These are phyloP conservation scores for Salix exigua DNA, from an alignment of 345 rosid species.

Conservation along the genomic window DNA sequence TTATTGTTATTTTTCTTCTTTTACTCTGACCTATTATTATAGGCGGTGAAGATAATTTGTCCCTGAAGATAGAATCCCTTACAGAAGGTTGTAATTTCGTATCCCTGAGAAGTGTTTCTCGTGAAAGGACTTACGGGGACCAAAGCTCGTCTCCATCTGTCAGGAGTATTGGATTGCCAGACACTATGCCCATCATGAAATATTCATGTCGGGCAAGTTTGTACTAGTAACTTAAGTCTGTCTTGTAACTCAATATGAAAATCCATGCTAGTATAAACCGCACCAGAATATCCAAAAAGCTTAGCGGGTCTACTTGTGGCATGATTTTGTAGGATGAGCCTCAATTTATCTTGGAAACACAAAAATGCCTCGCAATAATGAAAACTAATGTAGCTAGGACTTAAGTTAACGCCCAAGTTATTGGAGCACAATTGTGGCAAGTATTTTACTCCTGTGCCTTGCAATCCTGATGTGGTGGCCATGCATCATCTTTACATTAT, in stretches of 20 bases:
- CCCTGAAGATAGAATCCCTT: constrained; percentile 43
- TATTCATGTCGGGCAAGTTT: constrained; percentile 55
- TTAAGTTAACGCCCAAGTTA: neutral
- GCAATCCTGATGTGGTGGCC: neutral
- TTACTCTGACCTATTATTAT: neutral
- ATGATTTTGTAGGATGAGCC: neutral
- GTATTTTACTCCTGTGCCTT: neutral
- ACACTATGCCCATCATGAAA: constrained; percentile 21
- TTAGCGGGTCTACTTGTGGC: neutral
- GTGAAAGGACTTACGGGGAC: constrained; percentile 19
- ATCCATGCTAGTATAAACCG: neutral
- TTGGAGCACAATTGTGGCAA: neutral
- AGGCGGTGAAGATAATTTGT: constrained; percentile 47
- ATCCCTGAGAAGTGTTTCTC: constrained; percentile 17
- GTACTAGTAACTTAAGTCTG: neutral
- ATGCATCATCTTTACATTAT: neutral
- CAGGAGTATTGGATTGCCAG: constrained; percentile 30
- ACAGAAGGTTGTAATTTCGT: constrained; percentile 43
- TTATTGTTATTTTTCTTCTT: neutral
- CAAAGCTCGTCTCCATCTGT: constrained; percentile 21
- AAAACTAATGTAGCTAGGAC: neutral
- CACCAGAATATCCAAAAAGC: neutral
- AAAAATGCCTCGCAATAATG: neutral
- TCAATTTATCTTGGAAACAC: neutral
- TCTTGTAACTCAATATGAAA: neutral